These are phyloP conservation scores for Candida corydali DNA, from an alignment of 805 yeast genomes.

Conservation along the genomic window DNA sequence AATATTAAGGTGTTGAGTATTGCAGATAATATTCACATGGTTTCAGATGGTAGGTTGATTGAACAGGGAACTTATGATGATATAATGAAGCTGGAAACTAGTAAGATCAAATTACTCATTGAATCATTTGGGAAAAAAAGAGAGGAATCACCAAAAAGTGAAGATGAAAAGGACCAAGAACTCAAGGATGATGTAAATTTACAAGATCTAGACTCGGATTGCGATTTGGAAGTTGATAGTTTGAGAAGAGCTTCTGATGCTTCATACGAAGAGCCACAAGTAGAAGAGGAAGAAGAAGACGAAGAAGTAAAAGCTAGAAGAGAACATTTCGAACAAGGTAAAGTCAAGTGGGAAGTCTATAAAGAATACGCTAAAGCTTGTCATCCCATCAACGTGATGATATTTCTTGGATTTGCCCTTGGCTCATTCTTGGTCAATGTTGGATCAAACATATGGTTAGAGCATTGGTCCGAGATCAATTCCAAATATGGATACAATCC, in stretches of 20 bases:
- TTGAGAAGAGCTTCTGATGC: constrained; percentile 66
- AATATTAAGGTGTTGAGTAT: constrained; percentile 75
- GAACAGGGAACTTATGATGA: constrained; percentile 64
- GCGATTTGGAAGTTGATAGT: constrained; percentile 26
- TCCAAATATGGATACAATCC: constrained; percentile 68
- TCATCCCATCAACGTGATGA: constrained; percentile 58
- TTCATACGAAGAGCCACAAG: constrained; percentile 32
- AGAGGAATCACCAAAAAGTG: constrained; percentile 10
- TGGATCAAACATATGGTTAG: constrained; percentile 83
- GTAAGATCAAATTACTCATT: constrained; percentile 52
- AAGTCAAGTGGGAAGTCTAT: constrained; percentile 87
- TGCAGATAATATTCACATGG: constrained; percentile 66
- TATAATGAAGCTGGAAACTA: constrained; percentile 41
- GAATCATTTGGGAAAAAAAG: constrained; percentile 56
- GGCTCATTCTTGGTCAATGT: constrained; percentile 60
- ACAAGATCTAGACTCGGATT: constrained; percentile 31
- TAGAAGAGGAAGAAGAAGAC: constrained; percentile 30
- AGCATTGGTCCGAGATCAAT: constrained; percentile 95
- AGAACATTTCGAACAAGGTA: constrained; percentile 89
- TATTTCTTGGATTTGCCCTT: constrained; percentile 55
- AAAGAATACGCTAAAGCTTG: constrained; percentile 83
- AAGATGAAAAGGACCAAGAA: constrained; percentile 10
- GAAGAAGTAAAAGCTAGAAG: constrained; percentile 43
- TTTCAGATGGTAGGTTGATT: constrained; percentile 62
- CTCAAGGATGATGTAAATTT: constrained; percentile 14